Conservation (phyloP, 352 stramenopile genomes). For the Globisporangium cystogenes region DNA sequence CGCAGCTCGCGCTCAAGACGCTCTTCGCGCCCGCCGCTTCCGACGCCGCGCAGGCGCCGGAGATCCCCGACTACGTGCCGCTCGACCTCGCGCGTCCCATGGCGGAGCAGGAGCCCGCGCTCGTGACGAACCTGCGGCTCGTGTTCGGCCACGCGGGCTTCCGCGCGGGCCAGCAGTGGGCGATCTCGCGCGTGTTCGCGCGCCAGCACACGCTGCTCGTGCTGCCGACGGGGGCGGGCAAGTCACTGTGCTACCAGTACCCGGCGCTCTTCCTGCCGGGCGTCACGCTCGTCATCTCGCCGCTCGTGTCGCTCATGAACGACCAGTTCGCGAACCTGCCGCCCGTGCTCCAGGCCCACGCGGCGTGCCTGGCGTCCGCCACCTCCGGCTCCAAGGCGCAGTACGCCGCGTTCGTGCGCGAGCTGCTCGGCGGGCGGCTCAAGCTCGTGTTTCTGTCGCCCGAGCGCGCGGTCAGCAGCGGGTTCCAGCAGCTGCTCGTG, state of each 20-base stretch:
- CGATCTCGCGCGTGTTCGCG: slow-evolving; percentile 66
- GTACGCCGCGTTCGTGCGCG: slow-evolving; percentile 60
- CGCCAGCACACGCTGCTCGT: slow-evolving; percentile 86
- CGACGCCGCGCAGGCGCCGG: not conserved
- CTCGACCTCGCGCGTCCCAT: slow-evolving; percentile 43
- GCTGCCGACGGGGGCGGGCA: slow-evolving; percentile 96
- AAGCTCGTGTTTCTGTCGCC: slow-evolving; percentile 91
- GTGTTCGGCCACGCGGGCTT: slow-evolving; percentile 85
- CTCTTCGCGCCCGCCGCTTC: slow-evolving; percentile 25
- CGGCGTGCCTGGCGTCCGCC: slow-evolving; percentile 49
- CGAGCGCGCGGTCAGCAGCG: slow-evolving; percentile 78
- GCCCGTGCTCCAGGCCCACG: slow-evolving; percentile 41
- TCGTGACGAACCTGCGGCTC: slow-evolving; percentile 69
- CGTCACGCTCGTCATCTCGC: slow-evolving; percentile 91
- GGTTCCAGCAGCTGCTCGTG: slow-evolving; percentile 67
- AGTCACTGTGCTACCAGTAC: slow-evolving; percentile 98
- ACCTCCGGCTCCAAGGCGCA: slow-evolving; percentile 43
- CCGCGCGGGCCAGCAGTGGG: slow-evolving; percentile 77
- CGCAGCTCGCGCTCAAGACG: slow-evolving; percentile 48
- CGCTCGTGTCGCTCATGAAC: slow-evolving; percentile 92
- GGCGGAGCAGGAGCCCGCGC: slow-evolving; percentile 32
- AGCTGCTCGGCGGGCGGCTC: slow-evolving; percentile 51
- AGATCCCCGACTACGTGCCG: slow-evolving; percentile 34
- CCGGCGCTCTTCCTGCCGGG: slow-evolving; percentile 79
- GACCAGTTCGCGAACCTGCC: slow-evolving; percentile 88